Conservation (phyloP, 192 early-diverging fungal genomes). For the Entomortierella beljakovae region DNA sequence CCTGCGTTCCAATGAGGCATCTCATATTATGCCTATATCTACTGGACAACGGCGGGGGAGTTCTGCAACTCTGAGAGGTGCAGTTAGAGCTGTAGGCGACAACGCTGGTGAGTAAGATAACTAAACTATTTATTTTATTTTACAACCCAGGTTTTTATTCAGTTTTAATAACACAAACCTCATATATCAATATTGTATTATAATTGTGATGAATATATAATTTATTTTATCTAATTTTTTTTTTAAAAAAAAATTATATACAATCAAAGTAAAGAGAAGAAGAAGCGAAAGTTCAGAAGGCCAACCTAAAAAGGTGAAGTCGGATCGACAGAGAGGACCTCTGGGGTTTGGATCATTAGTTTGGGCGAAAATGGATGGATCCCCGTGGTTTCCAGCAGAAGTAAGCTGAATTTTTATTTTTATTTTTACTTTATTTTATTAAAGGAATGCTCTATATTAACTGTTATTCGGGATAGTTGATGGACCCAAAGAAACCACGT, state of each 20-base stretch:
- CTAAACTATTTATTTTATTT: background rate
- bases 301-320: constrained; percentile 13
- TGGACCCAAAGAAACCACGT: constrained; percentile 45
- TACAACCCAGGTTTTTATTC: background rate
- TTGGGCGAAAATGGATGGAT: constrained; percentile 66
- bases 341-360: constrained; percentile 49
- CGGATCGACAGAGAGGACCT: background rate
- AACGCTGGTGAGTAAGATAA: constrained; percentile 17
- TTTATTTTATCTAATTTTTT: background rate
- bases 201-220: background rate
- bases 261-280: constrained; percentile 4
- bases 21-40: background rate
- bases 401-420: constrained; percentile 27
- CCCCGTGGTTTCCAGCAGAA: constrained; percentile 64
- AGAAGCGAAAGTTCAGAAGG: constrained; percentile 10
- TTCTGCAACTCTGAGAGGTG: constrained; percentile 6
- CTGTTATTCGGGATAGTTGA: constrained; percentile 41
- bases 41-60: constrained; percentile 12
- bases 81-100: constrained; percentile 4
- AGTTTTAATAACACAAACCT: background rate
- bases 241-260: background rate
- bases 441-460: background rate
- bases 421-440: background rate
- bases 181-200: too few relatives aligned
- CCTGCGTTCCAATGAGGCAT: constrained; percentile 25